Conservation (phyloP, 108 stramenopile genomes). For the Epipyxis sp. region DNA sequence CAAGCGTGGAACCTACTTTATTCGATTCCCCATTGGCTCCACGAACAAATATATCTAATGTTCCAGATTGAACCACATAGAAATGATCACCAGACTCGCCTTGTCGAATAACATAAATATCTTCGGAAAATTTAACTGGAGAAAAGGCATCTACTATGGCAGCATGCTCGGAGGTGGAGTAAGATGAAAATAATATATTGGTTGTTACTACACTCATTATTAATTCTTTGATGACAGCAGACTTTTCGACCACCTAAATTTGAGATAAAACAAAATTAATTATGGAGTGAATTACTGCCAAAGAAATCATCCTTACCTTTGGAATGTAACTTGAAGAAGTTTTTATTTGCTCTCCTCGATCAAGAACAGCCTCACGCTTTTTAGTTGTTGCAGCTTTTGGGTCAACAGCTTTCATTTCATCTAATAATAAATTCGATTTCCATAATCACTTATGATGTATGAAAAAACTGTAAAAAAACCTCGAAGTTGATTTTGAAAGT, state of each 20-base stretch:
- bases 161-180: background rate
- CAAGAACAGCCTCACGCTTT: slow-evolving; percentile 32
- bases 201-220: background rate
- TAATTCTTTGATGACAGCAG: background rate
- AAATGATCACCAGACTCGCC: slow-evolving; percentile 61
- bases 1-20: slow-evolving; percentile 62
- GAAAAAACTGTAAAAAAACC: background rate
- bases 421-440: background rate
- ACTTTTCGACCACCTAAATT: slow-evolving; percentile 14
- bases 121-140: background rate
- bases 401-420: slow-evolving; percentile 32
- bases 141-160: slow-evolving; percentile 33
- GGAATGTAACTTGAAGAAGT: background rate
- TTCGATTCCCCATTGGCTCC: slow-evolving; percentile 53
- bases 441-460: background rate
- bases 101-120: slow-evolving; percentile 56
- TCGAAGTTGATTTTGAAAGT: slow-evolving; percentile 19
- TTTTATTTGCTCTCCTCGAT: slow-evolving; percentile 21
- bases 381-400: background rate
- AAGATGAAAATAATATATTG: slow-evolving; percentile 32
- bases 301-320: slow-evolving; percentile 26
- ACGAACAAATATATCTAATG: slow-evolving; percentile 61
- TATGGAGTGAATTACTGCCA: background rate
- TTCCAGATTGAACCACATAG: slow-evolving; percentile 54
- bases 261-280: slow-evolving; percentile 11